These are phyloP conservation scores for Ceratocystis albifundus DNA, from an alignment of 2,329 filamentous ascomycete genomes.

Conservation along the genomic window DNA sequence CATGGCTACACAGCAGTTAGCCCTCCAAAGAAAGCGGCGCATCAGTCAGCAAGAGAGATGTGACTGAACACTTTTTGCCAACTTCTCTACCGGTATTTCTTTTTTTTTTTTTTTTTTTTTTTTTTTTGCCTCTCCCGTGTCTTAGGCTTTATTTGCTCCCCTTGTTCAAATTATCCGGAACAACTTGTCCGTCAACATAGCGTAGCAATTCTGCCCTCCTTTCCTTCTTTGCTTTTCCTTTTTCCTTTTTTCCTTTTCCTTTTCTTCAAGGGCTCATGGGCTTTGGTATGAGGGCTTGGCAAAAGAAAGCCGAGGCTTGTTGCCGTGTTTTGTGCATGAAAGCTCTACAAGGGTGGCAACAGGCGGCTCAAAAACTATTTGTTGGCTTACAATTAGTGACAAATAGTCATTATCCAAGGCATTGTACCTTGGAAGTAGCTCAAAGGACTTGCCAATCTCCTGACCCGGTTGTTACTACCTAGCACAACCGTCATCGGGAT, in stretches of 20 bases:
- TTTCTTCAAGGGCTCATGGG: neutral
- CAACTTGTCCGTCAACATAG: neutral
- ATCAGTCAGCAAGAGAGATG: neutral
- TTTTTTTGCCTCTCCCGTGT: neutral
- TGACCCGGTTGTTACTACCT: too few relatives aligned
- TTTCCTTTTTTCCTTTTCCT: neutral
- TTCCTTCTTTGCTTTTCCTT: neutral
- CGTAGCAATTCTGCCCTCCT: neutral
- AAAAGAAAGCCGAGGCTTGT: neutral
- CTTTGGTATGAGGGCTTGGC: neutral
- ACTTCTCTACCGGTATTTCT: neutral
- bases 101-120: too few relatives aligned
- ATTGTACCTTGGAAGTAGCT: too few relatives aligned
- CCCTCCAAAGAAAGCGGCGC: too few relatives aligned
- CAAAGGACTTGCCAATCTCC: too few relatives aligned
- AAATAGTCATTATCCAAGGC: too few relatives aligned
- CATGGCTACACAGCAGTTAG: too few relatives aligned
- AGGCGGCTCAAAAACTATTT: neutral
- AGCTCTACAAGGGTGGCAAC: neutral
- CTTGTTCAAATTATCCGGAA: neutral
- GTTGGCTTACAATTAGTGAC: too few relatives aligned
- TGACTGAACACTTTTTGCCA: neutral
- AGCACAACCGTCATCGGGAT: too few relatives aligned
- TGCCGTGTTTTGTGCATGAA: neutral
- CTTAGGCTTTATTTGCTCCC: neutral